These are phyloP conservation scores for Colletotrichum agaves DNA, from an alignment of 2,329 filamentous ascomycete genomes.

Conservation along the genomic window DNA sequence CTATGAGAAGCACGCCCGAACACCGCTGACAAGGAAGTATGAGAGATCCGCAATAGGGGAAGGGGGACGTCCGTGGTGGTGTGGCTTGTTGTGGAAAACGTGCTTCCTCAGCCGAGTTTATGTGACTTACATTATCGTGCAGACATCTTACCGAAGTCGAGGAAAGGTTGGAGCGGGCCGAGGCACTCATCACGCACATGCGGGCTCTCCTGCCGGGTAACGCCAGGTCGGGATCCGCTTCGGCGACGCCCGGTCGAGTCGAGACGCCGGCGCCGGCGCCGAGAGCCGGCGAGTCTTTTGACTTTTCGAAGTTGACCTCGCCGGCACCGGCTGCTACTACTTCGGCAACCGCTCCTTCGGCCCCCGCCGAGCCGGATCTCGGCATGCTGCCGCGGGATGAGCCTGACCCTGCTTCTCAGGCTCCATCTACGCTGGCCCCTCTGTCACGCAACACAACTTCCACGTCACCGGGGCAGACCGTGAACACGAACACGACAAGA, in stretches of 20 bases:
- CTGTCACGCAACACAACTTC: neutral
- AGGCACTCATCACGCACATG: constrained; percentile 46
- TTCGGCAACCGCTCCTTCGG: neutral
- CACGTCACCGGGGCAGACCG: neutral
- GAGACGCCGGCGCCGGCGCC: neutral
- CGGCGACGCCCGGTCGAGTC: neutral
- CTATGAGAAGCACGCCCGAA: constrained; percentile 60
- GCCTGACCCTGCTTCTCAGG: neutral
- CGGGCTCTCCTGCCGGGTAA: constrained; percentile 44
- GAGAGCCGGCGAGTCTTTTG: neutral
- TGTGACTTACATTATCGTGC: constrained; percentile 28
- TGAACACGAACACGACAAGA: neutral
- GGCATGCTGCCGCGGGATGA: neutral
- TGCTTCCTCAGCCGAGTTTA: neutral
- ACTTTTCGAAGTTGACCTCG: constrained; percentile 10
- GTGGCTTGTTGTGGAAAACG: neutral
- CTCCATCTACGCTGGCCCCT: neutral
- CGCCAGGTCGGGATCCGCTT: constrained; percentile 28
- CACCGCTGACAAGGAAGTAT: constrained; percentile 58
- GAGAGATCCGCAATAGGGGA: constrained; percentile 17
- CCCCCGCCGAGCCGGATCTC: neutral
- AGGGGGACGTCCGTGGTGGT: no score
- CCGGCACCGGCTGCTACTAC: neutral
- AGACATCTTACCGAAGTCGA: constrained; percentile 57
- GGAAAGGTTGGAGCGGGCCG: constrained; percentile 50